phyloP scores from a whole-genome alignment of 257 asterid species.

The Solanum pennellii region DNA sequence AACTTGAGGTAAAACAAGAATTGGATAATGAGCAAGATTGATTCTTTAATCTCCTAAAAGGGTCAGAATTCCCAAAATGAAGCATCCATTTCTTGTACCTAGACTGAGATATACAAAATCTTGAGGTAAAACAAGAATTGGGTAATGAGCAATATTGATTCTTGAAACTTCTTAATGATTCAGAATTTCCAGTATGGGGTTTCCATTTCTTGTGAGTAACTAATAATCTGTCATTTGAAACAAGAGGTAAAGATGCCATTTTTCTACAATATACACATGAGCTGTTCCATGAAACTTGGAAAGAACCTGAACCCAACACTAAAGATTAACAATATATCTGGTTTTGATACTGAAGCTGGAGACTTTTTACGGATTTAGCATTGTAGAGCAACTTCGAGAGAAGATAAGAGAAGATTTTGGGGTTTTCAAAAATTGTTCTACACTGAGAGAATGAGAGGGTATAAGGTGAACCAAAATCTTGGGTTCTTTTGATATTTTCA shows the following conservation, averaged over 20 bases:
- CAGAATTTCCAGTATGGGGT: background rate
- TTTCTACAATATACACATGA: constrained; percentile 10
- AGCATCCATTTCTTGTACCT: background rate
- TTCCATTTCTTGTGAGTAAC: constrained; percentile 24
- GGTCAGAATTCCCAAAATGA: background rate
- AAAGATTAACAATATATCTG: background rate
- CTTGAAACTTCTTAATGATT: constrained; percentile 1
- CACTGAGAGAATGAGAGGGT: background rate
- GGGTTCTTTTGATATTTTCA: background rate
- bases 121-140: constrained; percentile 4
- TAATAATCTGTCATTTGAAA: constrained; percentile 36
- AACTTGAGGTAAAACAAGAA: constrained; percentile 12
- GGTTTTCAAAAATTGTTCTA: background rate
- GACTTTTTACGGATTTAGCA: background rate
- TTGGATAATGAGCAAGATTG: background rate
- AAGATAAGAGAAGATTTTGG: constrained; percentile 15
- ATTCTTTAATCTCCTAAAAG: background rate
- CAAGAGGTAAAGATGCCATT: constrained; percentile 69
- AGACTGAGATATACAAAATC: constrained; percentile 14
- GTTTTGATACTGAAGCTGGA: constrained; percentile 5
- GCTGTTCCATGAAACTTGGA: constrained; percentile 19
- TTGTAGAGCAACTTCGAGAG: background rate
- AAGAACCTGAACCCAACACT: constrained; percentile 5
- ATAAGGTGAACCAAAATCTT: background rate
- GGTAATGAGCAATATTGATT: constrained; percentile 20